A percentile compares a stretch with the other conserved stretches of the same genome.
Conservation (phyloP, 2,329 filamentous ascomycete genomes). For the Berkeleyomyces rouxiae region DNA sequence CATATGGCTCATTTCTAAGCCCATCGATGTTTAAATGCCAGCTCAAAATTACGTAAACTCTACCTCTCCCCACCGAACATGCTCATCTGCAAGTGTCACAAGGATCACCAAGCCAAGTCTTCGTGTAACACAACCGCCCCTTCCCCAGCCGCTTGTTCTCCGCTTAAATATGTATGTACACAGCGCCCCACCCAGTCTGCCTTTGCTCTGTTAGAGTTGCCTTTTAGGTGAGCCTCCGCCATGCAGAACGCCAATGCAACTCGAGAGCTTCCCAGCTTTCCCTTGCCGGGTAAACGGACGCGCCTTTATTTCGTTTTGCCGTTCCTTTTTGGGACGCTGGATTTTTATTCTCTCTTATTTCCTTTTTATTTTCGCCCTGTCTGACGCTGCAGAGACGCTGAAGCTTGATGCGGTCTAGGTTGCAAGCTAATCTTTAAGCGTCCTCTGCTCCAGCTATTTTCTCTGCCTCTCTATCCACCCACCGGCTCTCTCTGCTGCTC, state of each 20-base stretch:
- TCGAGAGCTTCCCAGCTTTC: not conserved
- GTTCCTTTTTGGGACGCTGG: not conserved
- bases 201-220: not conserved
- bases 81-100: too few relatives aligned
- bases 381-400: not conserved
- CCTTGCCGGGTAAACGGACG: not conserved
- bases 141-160: conserved; percentile 1
- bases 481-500: too few relatives aligned
- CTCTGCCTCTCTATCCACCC: too few relatives aligned
- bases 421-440: too few relatives aligned
- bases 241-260: not conserved
- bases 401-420: too few relatives aligned
- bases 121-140: not conserved
- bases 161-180: conserved; percentile 4
- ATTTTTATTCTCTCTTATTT: not conserved
- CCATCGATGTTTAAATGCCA: too few relatives aligned
- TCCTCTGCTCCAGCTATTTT: too few relatives aligned
- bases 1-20: too few relatives aligned
- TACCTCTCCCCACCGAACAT: too few relatives aligned
- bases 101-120: not conserved
- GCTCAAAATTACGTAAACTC: too few relatives aligned
- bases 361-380: not conserved
- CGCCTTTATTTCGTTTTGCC: not conserved
- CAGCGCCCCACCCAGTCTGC: not conserved
- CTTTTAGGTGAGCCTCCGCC: not conserved